Evolutionary conservation across 2,329 filamentous ascomycete genomes (phyloP), one percentile per base, ranked within the genome.

Genomic region (Fusarium stilboides): DNA sequence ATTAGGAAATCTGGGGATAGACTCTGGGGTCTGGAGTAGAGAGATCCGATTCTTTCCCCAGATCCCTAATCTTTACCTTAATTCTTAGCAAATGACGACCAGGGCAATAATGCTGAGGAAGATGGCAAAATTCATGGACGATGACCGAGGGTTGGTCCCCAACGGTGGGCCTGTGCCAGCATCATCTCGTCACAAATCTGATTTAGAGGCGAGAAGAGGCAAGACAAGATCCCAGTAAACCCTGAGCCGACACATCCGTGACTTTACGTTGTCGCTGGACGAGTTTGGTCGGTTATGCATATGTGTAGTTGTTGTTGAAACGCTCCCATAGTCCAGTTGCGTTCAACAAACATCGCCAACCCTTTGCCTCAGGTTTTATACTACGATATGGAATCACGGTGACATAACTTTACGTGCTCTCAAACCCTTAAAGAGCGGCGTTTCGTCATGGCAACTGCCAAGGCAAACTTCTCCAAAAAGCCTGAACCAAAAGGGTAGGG

Each of bases 11-110:
- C 58, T 55, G 45, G 68, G 62, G 68, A 40, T 12, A 57, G 46
- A 68, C 47, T 70, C 68, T 65, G 63, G 68, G 68, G 68, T 71
- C 52, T 59, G 68, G 66, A 66, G 62, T 43, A 58, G 20, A 42
- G 20, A 58, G 54, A 55, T 63, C 60, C 49, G 56, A 51, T 55
- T 40, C 46, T 56, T 62, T 67, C 55, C 52, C 64, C 59, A 57
- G 54, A 68, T 31, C 28, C 28, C 28, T 31, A 31, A 37, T 64
- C 34, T 46, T 22, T 31, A 49, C 33, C 45, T 33, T 50, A 60
- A 22, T 46, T 22, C 34, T 43, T 46, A 57, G 68, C 52, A 56
- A 61, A 61, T 56, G 51, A 43, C 51, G 33, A 56, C 34, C 22
- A 28, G 44, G 22, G 46, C 26, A 39, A 51, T 17, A 28, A 55